Base-by-base conservation (phyloP, 2,329 filamentous ascomycete genomes). In the Knufia petricola region DNA sequence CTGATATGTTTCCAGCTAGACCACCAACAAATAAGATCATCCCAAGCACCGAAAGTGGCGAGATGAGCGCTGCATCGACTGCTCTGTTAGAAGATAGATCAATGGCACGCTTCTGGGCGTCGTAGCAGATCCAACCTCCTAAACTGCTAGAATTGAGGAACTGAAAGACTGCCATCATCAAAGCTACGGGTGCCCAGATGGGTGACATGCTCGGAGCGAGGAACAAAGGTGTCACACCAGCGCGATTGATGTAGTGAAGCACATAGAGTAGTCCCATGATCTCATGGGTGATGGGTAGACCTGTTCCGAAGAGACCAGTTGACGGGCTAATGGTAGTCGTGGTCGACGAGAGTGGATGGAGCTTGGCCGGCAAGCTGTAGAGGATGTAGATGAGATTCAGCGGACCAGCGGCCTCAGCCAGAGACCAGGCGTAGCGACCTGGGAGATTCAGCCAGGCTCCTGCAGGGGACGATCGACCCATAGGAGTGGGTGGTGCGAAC, bases 141-240 rank as follows among this genome's bases (percentile, higher is more conserved):
- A 98, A 72, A 55, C 78, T 84, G 24, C 81, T 77, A 0, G 81
- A 87, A 64, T 96, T 98, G 63, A 77, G 64, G 55, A 94, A 61
- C 64, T 98, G 92, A 70, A 95, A 96, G 19, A 61, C 32, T 32
- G 83, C 54, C 3, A 82, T 92, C 19, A 71, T 66, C 42, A 70
- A 7, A 71, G 82, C 83, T 55, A 95, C 76, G 23, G 79, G 48
- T 1, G 77, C 62, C 65, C 94, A 85, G 56, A 95, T 85, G 7
- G 90, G 90, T 3, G 88, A 87, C 84, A 98, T 95, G 71, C 82
- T 88, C 0, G 90, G 90, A 54, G 90, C 87, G 32, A 79, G 69
- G 55, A 90, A 73, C 50, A 94, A 70, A 2, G 92, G 90, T 49
- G 81, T 84, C 53, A 94, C 68, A 49, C 96, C 66, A 8, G 92